Evolutionary conservation across 305 asterid species (phyloP).

Genomic region (Fraxinus albicans): DNA sequence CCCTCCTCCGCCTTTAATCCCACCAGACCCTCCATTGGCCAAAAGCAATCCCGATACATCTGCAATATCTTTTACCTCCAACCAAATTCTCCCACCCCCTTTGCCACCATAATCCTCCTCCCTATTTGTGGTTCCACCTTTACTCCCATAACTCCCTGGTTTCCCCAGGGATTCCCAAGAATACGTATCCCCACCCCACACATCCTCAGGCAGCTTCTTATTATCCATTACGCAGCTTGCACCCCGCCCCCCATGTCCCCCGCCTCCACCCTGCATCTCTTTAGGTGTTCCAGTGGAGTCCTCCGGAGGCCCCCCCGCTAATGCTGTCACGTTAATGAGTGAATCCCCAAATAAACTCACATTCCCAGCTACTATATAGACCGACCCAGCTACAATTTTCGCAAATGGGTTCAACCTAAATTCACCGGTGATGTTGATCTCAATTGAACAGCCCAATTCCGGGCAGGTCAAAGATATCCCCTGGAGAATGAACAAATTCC

Average conservation of each 20-base stretch:
- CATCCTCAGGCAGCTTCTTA: constrained; percentile 69
- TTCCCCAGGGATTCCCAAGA: constrained; percentile 58
- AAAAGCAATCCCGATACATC: constrained; percentile 50
- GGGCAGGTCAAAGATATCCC: constrained; percentile 64
- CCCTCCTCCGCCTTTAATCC: constrained; percentile 86
- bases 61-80: constrained; percentile 41
- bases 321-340: constrained; percentile 58
- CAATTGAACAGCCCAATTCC: constrained; percentile 49
- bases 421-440: constrained; percentile 57
- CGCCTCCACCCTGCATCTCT: constrained; percentile 67
- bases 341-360: constrained; percentile 50
- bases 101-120: constrained; percentile 74
- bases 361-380: constrained; percentile 51
- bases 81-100: constrained; percentile 82
- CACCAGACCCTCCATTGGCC: constrained; percentile 86
- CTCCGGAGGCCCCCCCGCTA: constrained; percentile 52
- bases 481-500: constrained; percentile 54
- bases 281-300: constrained; percentile 59
- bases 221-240: constrained; percentile 76
- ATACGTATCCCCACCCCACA: constrained; percentile 84
- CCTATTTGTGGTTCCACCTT: constrained; percentile 66
- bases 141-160: constrained; percentile 74
- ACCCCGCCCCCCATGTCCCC: constrained; percentile 85
- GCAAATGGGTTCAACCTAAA: constrained; percentile 48
- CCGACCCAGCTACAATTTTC: constrained; percentile 55